phyloP scores from a whole-genome alignment of 2,329 filamentous ascomycete genomes.

The Aureobasidium uvarum region DNA sequence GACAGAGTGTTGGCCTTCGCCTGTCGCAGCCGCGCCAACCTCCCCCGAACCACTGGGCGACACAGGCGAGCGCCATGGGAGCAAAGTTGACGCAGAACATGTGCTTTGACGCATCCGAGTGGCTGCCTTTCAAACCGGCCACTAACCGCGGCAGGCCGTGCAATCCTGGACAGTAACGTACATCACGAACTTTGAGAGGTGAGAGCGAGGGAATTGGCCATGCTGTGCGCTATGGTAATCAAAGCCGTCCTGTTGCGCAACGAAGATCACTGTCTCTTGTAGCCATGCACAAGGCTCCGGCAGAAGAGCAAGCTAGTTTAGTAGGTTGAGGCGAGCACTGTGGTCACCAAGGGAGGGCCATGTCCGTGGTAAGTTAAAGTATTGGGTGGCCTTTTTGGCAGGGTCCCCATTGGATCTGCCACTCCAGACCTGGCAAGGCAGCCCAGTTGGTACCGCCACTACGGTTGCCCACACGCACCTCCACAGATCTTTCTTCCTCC shows the following conservation, averaged over 20 bases:
- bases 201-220: not conserved
- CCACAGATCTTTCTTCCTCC: slow-evolving; percentile 15
- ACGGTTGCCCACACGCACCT: not conserved
- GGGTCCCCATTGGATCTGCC: slow-evolving; percentile 9
- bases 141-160: slow-evolving; percentile 23
- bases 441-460: slow-evolving; percentile 10
- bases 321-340: not conserved
- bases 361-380: slow-evolving; percentile 6
- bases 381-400: slow-evolving; percentile 16
- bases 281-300: slow-evolving; percentile 7
- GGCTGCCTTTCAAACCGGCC: slow-evolving; percentile 1
- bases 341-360: slow-evolving; percentile 11
- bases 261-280: not conserved
- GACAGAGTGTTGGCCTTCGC: not conserved
- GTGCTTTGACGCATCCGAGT: slow-evolving; percentile 25
- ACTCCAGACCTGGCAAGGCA: slow-evolving; percentile 6
- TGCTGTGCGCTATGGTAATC: not conserved
- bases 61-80: slow-evolving; percentile 7
- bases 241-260: not conserved
- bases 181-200: slow-evolving; percentile 21
- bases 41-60: not conserved
- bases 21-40: slow-evolving; percentile 8
- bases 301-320: not conserved
- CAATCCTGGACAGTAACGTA: slow-evolving; percentile 17
- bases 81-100: not conserved